A percentile compares a stretch with the other conserved stretches of the same genome.
phyloP scores from a whole-genome alignment of 2,329 filamentous ascomycete genomes.

The Intubia oerlemansii region DNA sequence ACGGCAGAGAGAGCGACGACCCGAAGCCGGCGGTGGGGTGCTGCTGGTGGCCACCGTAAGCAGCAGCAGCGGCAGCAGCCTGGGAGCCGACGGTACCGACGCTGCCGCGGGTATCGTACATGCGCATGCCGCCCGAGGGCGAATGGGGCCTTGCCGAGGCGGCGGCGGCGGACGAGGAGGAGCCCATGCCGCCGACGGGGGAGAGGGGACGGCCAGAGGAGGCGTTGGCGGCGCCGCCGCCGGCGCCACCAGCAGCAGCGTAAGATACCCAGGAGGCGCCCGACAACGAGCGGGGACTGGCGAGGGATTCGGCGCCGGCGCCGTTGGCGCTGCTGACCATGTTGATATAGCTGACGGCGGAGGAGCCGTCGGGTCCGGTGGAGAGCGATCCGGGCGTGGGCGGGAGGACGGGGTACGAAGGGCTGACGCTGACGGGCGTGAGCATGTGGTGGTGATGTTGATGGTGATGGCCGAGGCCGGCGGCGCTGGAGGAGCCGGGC shows the following conservation, averaged over 20 bases:
- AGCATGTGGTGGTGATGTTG: constrained; percentile 22
- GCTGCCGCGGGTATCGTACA: constrained; percentile 11
- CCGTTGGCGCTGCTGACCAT: constrained; percentile 16
- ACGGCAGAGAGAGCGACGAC: constrained; percentile 6
- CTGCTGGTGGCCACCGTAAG: constrained; percentile 11
- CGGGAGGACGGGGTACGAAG: constrained; percentile 22
- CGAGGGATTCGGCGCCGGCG: constrained; percentile 26
- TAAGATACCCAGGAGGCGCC: constrained; percentile 22
- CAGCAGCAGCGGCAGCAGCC: constrained; percentile 1
- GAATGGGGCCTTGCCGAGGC: constrained; percentile 12
- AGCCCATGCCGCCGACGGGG: too few species aligned
- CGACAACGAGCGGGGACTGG: constrained; percentile 29
- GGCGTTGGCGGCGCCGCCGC: constrained; percentile 2
- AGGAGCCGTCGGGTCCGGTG: constrained; percentile 15
- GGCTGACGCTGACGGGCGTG: constrained; percentile 14
- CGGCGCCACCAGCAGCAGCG: too few species aligned
- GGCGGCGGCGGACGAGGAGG: too few species aligned
- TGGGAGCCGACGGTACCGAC: background rate
- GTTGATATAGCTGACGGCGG: constrained; percentile 18
- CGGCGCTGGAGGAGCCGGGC: background rate
- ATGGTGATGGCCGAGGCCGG: too few species aligned
- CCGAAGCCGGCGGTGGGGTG: constrained; percentile 7
- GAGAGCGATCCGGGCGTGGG: constrained; percentile 20
- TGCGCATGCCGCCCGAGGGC: constrained; percentile 16
- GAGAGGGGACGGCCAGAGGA: constrained; percentile 22